A percentile compares a stretch with the other conserved stretches of the same genome.
Conservation (phyloP, 169 alveolate species). For the Perkinsus chesapeaki region DNA sequence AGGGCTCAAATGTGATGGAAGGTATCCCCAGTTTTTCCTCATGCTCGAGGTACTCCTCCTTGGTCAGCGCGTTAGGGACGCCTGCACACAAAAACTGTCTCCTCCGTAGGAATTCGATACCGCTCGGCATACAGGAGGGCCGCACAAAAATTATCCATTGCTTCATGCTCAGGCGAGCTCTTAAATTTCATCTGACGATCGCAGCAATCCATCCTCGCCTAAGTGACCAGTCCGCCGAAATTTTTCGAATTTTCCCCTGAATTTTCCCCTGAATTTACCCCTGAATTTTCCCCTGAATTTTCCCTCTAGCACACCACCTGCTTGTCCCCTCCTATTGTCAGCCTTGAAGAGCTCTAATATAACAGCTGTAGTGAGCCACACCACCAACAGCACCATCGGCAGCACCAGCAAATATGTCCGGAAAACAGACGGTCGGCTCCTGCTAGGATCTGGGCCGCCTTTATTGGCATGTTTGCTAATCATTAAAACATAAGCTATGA, state of each 20-base stretch:
- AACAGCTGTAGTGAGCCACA: neutral
- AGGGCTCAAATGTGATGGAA: neutral
- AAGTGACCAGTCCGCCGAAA: no score
- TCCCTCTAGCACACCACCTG: neutral
- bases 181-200: no score
- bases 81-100: neutral
- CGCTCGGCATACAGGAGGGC: no score
- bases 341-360: neutral
- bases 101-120: neutral
- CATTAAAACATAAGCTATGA: neutral
- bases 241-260: no score
- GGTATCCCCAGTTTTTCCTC: neutral
- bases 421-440: neutral
- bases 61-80: neutral
- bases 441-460: neutral
- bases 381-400: neutral
- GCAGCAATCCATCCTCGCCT: no score
- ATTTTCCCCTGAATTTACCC: no score
- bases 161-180: no score
- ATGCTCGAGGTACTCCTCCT: neutral
- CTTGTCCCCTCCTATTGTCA: neutral
- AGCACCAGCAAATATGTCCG: neutral
- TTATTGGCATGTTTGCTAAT: neutral
- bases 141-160: no score
- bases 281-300: no score